phyloP scores from a whole-genome alignment of 2,329 filamentous ascomycete genomes.

The Colletotrichum higginsianum region DNA sequence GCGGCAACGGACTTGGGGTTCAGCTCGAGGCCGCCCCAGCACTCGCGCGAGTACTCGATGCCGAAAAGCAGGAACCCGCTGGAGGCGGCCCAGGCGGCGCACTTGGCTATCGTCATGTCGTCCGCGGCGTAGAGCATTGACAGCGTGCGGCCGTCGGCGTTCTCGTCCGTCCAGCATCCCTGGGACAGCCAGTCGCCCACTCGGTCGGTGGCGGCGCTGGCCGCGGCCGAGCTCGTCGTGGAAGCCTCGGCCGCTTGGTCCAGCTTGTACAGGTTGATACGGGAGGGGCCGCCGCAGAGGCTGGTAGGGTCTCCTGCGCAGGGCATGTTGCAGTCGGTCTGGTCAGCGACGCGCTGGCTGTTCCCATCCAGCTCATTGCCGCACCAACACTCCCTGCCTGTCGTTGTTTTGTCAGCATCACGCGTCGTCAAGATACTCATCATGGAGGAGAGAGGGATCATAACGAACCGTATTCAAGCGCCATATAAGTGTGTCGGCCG shows the following conservation, averaged over 20 bases:
- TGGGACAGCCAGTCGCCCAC: constrained; percentile 20
- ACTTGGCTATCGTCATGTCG: constrained; percentile 55
- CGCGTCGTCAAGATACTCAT: background rate
- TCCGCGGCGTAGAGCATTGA: constrained; percentile 46
- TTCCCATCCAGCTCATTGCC: constrained; percentile 54
- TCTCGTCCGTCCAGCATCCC: constrained; percentile 46
- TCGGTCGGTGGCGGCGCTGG: constrained; percentile 39
- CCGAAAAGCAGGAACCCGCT: constrained; percentile 58
- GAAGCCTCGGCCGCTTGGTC: background rate
- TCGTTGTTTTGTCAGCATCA: background rate
- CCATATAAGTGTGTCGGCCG: constrained; percentile 49
- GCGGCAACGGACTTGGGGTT: constrained; percentile 54
- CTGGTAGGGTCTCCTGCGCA: constrained; percentile 58
- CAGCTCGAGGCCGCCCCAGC: constrained; percentile 57
- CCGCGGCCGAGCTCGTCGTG: constrained; percentile 26
- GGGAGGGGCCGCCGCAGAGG: constrained; percentile 58
- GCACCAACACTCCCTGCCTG: constrained; percentile 49
- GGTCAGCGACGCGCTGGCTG: constrained; percentile 49
- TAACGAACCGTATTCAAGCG: constrained; percentile 52
- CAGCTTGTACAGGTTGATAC: constrained; percentile 56
- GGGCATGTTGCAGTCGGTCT: constrained; percentile 56
- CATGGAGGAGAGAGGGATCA: constrained; percentile 30
- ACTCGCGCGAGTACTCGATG: constrained; percentile 60
- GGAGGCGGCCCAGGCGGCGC: constrained; percentile 55
- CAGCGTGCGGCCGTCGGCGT: constrained; percentile 49